Percentiles rank a stretch among this genome's conserved stretches.
These are phyloP conservation scores for Cladosporium sp. DNA, from an alignment of 2,329 filamentous ascomycete genomes.

Conservation along the genomic window DNA sequence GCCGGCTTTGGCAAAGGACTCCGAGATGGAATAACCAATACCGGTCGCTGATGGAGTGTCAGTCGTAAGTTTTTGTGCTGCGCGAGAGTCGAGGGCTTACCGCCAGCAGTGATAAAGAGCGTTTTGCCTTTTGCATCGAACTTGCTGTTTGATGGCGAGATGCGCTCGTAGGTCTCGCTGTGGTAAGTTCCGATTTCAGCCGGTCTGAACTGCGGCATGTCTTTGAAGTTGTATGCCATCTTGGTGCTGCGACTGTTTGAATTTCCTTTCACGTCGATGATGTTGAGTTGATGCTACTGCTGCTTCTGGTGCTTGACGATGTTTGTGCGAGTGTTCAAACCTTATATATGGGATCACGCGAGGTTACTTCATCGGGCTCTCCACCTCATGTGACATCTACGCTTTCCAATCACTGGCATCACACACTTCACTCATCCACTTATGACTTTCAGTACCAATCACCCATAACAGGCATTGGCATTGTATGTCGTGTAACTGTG, in stretches of 20 bases:
- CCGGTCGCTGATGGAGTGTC: conserved; percentile 15
- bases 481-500: neutral
- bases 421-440: no score
- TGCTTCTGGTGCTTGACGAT: no score
- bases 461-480: neutral
- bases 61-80: neutral
- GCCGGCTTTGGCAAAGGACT: conserved; percentile 23
- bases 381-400: no score
- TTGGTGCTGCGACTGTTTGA: neutral
- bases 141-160: conserved; percentile 16
- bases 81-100: neutral
- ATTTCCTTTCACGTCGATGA: neutral
- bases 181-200: conserved; percentile 22
- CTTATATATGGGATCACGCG: no score
- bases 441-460: no score
- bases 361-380: no score
- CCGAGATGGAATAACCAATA: conserved; percentile 22
- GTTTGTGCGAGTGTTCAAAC: no score
- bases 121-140: conserved; percentile 24
- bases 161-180: conserved; percentile 19
- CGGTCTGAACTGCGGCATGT: conserved; percentile 1
- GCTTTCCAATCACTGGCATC: no score
- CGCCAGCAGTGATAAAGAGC: conserved; percentile 23
- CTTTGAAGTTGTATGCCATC: neutral
- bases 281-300: neutral